Conservation (phyloP, 1,139 yeast species). For the Blastobotrys aristatus region DNA sequence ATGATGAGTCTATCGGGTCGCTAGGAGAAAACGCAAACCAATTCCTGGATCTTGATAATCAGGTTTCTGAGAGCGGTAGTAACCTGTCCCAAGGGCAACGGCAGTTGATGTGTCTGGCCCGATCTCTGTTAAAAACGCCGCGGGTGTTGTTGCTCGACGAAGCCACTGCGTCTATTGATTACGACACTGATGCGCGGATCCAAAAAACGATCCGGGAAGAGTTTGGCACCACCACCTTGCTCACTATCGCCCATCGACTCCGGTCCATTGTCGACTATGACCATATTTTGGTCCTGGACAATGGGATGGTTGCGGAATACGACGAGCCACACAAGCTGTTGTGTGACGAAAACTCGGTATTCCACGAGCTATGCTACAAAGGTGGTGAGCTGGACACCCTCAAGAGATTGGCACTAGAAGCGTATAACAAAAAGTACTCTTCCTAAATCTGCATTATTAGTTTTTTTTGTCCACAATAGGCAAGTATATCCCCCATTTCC, state of each 20-base stretch:
- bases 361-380: slow-evolving; percentile 85
- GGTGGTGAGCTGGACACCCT: slow-evolving; percentile 87
- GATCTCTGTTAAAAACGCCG: slow-evolving; percentile 81
- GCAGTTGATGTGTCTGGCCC: slow-evolving; percentile 86
- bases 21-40: slow-evolving; percentile 63
- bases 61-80: slow-evolving; percentile 84
- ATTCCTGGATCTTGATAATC: slow-evolving; percentile 61
- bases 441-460: too few relatives aligned
- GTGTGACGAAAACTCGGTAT: slow-evolving; percentile 53
- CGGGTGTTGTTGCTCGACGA: slow-evolving; percentile 86
- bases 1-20: slow-evolving; percentile 6
- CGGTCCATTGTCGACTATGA: slow-evolving; percentile 93
- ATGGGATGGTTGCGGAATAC: slow-evolving; percentile 82
- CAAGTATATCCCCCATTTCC: too few relatives aligned
- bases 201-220: slow-evolving; percentile 89
- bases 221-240: slow-evolving; percentile 72
- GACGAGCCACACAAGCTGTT: slow-evolving; percentile 80
- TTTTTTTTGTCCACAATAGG: too few relatives aligned
- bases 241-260: slow-evolving; percentile 94
- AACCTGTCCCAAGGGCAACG: slow-evolving; percentile 96
- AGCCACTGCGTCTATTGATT: slow-evolving; percentile 95
- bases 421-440: slow-evolving; percentile 18
- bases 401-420: slow-evolving; percentile 63
- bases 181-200: slow-evolving; percentile 83
- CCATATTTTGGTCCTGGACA: slow-evolving; percentile 89